Base-by-base conservation (phyloP, 495 filamentous ascomycete species). In the Aspergillus baeticus region DNA sequence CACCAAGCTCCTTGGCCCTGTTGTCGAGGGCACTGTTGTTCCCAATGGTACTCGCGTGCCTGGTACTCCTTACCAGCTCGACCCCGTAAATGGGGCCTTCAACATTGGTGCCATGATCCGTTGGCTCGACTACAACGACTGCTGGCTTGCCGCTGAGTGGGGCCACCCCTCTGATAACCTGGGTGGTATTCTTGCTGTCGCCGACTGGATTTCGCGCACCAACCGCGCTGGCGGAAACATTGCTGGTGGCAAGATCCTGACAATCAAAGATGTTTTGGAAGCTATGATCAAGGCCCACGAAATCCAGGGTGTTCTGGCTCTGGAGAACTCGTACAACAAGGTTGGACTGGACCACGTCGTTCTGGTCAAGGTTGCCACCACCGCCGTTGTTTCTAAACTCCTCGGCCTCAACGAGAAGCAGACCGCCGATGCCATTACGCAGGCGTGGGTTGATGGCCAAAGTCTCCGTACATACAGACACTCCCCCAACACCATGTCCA, bases 41-140 rank as follows among this genome's bases (percentile, higher is more conserved):
- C 94, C 95, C 61, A 91, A 97, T 64, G 94, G 94, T 61, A 88
- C 91, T 63, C 88, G 86, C 62, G 91, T 98, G 15, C 91, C 90
- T 20, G 94, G 94, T 59, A 98, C 94, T 21, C 85, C 86, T 45
- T 97, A 96, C 77, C 85, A 95, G 70, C 85, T 98, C 51, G 94
- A 98, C 72, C 94, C 94, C 21, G 87, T 98, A 61, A 89, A 92
- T 58, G 94, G 89, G 38, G 94, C 94, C 52, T 98, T 98, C 83
- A 98, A 98, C 81, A 98, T 98, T 56, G 94, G 94, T 55, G 86
- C 95, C 59, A 95, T 94, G 86, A 96, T 98, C 75, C 83, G 94
- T 62, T 98, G 94, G 94, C 84, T 98, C 51, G 94, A 98, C 74
- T 98, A 97, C 84, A 98, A 98, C 70, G 94, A 98, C 81, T 98